Evolutionary conservation across 1,284 basidiomycete genomes (phyloP), one percentile per base, ranked within the genome.

Genomic region (Ceratobasidium theobromae): DNA sequence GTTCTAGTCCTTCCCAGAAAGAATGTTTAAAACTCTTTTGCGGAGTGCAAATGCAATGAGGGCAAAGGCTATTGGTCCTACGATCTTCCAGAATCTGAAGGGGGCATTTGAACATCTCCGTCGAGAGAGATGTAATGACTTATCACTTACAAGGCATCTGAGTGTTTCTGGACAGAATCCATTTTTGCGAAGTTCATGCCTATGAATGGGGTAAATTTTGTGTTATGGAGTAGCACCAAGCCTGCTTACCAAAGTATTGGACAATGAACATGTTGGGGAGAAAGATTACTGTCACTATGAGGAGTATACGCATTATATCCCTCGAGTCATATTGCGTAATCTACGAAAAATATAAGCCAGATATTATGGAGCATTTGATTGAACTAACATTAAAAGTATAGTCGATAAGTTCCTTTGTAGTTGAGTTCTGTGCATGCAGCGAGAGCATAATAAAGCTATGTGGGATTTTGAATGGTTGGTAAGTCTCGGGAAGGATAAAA

Each of bases 171-270:
- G 16, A 66, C 66, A 41, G 64, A 55, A 27, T 80, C 82, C 79
- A 86, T 84, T 27, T 51, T 43, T 0, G 74, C 65, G 72, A 88
- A 88, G 75, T 89, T 88, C 86, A 88, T 88, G 40, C 87, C 86
- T 67, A 32, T 40, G 40, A 28, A 82, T 87, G 70, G 40, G n/a
- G 64, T 32, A 23, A 28, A 27, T 52, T 23, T 28, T n/a, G 21
- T 55, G 68, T 35, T 30, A 27, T 32, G 35, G 21, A 33, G 4
- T n/a, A 51, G 16, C 45, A 38, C 27, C 1, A 49, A 65, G 30
- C 27, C 23, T 5, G n/a, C 67, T 35, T 21, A 68, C 69, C 85
- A 71, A 89, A 88, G 75, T 88, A 89, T 41, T 87, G 86, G 14
- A 86, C 86, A 18, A 90, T 77, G 27, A 89, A 78, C 1, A 86